These are phyloP conservation scores for Yarrowia divulgata DNA, from an alignment of 805 yeast species.

Conservation along the genomic window DNA sequence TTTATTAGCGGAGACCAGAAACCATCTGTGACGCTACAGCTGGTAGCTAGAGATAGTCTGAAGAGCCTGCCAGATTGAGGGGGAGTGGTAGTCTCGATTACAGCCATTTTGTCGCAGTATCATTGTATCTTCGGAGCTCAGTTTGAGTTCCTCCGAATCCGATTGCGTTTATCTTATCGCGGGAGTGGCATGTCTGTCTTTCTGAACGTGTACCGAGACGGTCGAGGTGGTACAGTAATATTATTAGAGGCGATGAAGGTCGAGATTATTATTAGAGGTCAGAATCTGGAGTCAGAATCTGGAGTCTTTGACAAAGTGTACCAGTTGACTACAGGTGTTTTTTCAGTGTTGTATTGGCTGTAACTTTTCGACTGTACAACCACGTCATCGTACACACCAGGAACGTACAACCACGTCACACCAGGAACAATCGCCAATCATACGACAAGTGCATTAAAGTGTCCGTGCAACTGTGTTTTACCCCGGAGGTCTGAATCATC, in stretches of 20 bases:
- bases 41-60: neutral
- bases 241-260: no score
- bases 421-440: constrained; percentile 32
- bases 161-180: constrained; percentile 25
- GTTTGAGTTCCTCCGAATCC: constrained; percentile 14
- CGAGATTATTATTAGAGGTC: neutral
- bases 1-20: neutral
- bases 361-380: no score
- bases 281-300: no score
- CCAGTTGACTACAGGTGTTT: no score
- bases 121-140: no score
- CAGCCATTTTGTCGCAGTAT: neutral
- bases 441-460: neutral
- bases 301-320: no score
- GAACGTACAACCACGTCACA: constrained; percentile 20
- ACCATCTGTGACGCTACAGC: neutral
- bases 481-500: no score
- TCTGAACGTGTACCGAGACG: neutral
- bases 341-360: no score
- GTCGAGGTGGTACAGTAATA: neutral
- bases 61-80: neutral
- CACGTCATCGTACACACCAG: constrained; percentile 3
- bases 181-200: neutral
- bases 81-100: neutral
- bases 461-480: no score